Evolutionary conservation across 1,139 yeast genomes (phyloP).

Genomic region (Nakaseomyces bracarensis): DNA sequence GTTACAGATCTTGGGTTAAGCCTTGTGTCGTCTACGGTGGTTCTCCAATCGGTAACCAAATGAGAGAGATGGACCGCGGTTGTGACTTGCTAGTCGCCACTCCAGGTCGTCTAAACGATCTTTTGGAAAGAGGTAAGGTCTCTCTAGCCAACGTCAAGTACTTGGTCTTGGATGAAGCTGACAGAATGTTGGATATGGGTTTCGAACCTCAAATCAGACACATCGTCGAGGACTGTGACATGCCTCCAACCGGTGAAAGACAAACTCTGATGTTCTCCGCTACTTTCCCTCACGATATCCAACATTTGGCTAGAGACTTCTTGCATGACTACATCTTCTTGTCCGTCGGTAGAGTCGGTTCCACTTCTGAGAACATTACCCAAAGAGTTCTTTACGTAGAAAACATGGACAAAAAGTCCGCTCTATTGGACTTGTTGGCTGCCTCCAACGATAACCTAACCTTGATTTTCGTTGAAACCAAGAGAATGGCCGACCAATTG

Average conservation of each 20-base stretch:
- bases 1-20: slow-evolving; percentile 97
- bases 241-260: slow-evolving; percentile 86
- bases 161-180: slow-evolving; percentile 96
- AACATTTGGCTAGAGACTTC: slow-evolving; percentile 94
- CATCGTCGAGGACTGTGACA: slow-evolving; percentile 94
- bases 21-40: slow-evolving; percentile 98
- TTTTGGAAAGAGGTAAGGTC: slow-evolving; percentile 88
- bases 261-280: slow-evolving; percentile 98
- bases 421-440: slow-evolving; percentile 79
- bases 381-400: slow-evolving; percentile 91
- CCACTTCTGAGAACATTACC: slow-evolving; percentile 94
- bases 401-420: slow-evolving; percentile 89
- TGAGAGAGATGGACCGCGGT: slow-evolving; percentile 84
- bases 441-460: slow-evolving; percentile 71
- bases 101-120: slow-evolving; percentile 96
- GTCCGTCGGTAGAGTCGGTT: slow-evolving; percentile 97
- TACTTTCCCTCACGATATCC: slow-evolving; percentile 97
- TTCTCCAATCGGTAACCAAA: slow-evolving; percentile 83
- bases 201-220: slow-evolving; percentile 99
- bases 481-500: slow-evolving; percentile 95
- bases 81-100: slow-evolving; percentile 96
- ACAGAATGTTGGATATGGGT: slow-evolving; percentile 99
- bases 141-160: slow-evolving; percentile 85
- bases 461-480: slow-evolving; percentile 92
- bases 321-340: slow-evolving; percentile 90